Conservation (phyloP, 2,329 filamentous ascomycete genomes). For the Taxawa tesnikishii region DNA sequence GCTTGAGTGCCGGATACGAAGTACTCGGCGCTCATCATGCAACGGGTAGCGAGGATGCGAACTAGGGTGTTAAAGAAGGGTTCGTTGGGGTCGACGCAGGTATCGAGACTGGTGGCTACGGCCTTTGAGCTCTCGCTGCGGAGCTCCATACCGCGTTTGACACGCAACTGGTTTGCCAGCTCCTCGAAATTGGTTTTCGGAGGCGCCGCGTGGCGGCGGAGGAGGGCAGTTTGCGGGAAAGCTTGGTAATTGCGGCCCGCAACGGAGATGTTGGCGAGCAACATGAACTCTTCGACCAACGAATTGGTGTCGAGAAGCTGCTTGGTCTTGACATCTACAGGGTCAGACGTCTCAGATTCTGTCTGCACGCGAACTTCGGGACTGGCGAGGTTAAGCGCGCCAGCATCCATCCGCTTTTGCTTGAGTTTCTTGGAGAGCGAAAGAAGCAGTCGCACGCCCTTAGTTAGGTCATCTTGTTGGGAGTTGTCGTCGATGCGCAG, state of each 20-base stretch:
- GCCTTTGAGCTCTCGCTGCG: slow-evolving; percentile 78
- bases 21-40: slow-evolving; percentile 99
- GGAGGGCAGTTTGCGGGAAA: slow-evolving; percentile 89
- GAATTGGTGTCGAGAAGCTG: slow-evolving; percentile 91
- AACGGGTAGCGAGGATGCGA: slow-evolving; percentile 92
- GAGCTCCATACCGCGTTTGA: slow-evolving; percentile 71
- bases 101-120: slow-evolving; percentile 85
- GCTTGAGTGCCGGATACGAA: slow-evolving; percentile 91
- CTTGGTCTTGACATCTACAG: slow-evolving; percentile 93
- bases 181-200: slow-evolving; percentile 96
- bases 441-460: slow-evolving; percentile 77
- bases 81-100: slow-evolving; percentile 64
- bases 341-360: slow-evolving; percentile 91
- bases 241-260: slow-evolving; percentile 80
- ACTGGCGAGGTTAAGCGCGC: slow-evolving; percentile 89
- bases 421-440: slow-evolving; percentile 85
- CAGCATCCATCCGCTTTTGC: slow-evolving; percentile 92
- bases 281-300: slow-evolving; percentile 97
- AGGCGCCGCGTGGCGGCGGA: slow-evolving; percentile 82
- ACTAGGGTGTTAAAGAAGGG: slow-evolving; percentile 98
- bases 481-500: slow-evolving; percentile 81
- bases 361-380: slow-evolving; percentile 94
- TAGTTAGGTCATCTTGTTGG: slow-evolving; percentile 78
- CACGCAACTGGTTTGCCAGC: slow-evolving; percentile 76
- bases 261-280: slow-evolving; percentile 93